These are phyloP conservation scores for Aspergillus sp. DNA, from an alignment of 2,329 filamentous ascomycete genomes.

Conservation along the genomic window DNA sequence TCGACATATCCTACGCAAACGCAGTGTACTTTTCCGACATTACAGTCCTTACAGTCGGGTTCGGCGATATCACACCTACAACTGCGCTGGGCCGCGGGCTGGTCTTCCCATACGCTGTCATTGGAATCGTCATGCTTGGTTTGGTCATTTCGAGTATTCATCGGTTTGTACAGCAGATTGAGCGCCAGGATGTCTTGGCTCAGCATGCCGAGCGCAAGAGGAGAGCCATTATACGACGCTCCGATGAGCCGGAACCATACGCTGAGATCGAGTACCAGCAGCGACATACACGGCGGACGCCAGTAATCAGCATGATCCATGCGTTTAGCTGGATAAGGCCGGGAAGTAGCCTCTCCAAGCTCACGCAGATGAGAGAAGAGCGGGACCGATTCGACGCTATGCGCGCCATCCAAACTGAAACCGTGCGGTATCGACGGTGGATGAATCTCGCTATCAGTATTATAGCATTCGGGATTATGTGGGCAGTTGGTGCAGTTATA, in stretches of 20 bases:
- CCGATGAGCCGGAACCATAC: conserved; percentile 23
- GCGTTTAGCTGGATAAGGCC: conserved; percentile 8
- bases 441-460: conserved; percentile 68
- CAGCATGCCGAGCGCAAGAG: conserved; percentile 58
- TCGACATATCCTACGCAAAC: conserved; percentile 75
- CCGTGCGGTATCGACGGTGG: conserved; percentile 70
- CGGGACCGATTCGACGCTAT: conserved; percentile 75
- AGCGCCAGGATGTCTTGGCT: conserved; percentile 39
- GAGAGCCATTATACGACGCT: conserved; percentile 54
- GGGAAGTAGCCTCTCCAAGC: conserved; percentile 34
- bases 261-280: conserved; percentile 8
- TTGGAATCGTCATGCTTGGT: conserved; percentile 82
- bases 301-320: conserved; percentile 25
- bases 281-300: conserved; percentile 10
- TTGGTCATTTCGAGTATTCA: conserved; percentile 79
- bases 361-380: conserved; percentile 62
- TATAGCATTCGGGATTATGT: conserved; percentile 69
- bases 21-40: conserved; percentile 78
- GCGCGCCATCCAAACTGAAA: conserved; percentile 72
- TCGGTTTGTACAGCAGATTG: conserved; percentile 60
- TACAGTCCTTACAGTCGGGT: conserved; percentile 61
- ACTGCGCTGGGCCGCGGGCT: conserved; percentile 60
- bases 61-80: conserved; percentile 60
- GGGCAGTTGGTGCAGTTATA: conserved; percentile 75
- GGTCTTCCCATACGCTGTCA: conserved; percentile 77